Conservation (phyloP, 2,329 filamentous ascomycete species). For the Cytospora schulzeri region DNA sequence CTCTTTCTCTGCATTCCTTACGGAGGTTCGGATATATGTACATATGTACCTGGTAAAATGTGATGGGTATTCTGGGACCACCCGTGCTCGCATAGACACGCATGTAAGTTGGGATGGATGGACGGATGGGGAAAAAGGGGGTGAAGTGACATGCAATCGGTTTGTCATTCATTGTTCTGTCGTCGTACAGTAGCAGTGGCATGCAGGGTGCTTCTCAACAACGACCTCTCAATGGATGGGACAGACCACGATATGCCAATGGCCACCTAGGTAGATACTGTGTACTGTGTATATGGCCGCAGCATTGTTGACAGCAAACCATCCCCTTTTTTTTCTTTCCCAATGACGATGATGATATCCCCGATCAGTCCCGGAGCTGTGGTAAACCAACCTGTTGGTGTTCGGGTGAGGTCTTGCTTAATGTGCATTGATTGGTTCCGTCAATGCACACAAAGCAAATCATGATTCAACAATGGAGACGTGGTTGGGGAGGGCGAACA, state of each 20-base stretch:
- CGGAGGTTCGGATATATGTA: not conserved
- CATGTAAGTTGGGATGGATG: not conserved
- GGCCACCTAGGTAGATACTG: too few relatives aligned
- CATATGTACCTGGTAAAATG: not conserved
- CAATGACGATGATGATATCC: not conserved
- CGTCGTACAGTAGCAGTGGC: not conserved
- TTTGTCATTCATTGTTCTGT: not conserved
- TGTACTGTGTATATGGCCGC: not conserved
- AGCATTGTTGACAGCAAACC: not conserved
- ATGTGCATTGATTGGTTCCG: not conserved
- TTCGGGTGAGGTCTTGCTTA: not conserved
- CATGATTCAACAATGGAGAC: not conserved
- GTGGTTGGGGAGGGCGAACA: not conserved
- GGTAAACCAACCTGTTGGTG: not conserved
- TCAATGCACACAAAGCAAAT: not conserved
- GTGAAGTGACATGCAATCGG: not conserved
- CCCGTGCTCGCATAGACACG: not conserved
- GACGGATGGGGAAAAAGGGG: not conserved
- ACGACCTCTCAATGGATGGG: not conserved
- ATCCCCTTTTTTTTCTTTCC: not conserved
- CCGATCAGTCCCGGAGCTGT: not conserved
- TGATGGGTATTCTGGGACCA: not conserved
- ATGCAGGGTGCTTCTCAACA: not conserved
- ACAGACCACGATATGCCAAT: not conserved
- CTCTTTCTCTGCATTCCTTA: not conserved